Evolutionary conservation across 192 early-diverging fungal genomes (phyloP).

Genomic region (Backusella liffmaniae): DNA sequence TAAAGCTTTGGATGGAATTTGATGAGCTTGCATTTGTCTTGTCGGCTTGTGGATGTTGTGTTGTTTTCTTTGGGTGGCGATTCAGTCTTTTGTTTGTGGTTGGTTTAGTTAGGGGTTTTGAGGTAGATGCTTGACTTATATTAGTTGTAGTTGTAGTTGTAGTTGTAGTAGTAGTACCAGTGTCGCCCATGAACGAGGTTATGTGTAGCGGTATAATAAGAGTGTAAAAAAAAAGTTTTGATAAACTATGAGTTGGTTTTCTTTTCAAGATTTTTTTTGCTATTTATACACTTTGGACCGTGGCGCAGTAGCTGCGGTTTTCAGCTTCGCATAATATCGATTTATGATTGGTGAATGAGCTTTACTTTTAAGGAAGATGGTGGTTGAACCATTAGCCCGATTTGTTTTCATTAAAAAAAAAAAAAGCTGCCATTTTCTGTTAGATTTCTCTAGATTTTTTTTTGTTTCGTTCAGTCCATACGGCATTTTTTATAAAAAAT

Average conservation of each 20-base stretch:
- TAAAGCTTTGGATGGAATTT: slow-evolving; percentile 1
- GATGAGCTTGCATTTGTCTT: background rate
- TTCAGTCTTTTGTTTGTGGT: background rate
- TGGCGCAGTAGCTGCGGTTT: background rate
- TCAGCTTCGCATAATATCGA: background rate
- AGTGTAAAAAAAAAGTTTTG: background rate
- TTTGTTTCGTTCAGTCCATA: too few relatives aligned
- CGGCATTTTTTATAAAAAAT: too few relatives aligned
- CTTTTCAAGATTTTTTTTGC: background rate
- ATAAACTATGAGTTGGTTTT: background rate
- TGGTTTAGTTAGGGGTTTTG: background rate
- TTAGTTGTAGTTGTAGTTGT: background rate
- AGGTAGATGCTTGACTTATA: background rate
- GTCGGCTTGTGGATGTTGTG: background rate
- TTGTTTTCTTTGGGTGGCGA: background rate
- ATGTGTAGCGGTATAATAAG: background rate
- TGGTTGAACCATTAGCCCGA: too few relatives aligned
- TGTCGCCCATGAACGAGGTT: slow-evolving; percentile 4
- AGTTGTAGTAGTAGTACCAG: background rate
- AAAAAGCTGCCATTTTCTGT: too few relatives aligned
- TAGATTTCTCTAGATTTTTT: too few relatives aligned
- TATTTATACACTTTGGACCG: background rate
- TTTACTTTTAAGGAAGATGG: too few relatives aligned
- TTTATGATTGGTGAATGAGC: background rate
- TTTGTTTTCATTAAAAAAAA: too few relatives aligned